Percentiles rank a stretch among this genome's conserved stretches.
These are phyloP conservation scores for Picocystis salinarum DNA, from an alignment of 139 green algal genomes.

Conservation along the genomic window DNA sequence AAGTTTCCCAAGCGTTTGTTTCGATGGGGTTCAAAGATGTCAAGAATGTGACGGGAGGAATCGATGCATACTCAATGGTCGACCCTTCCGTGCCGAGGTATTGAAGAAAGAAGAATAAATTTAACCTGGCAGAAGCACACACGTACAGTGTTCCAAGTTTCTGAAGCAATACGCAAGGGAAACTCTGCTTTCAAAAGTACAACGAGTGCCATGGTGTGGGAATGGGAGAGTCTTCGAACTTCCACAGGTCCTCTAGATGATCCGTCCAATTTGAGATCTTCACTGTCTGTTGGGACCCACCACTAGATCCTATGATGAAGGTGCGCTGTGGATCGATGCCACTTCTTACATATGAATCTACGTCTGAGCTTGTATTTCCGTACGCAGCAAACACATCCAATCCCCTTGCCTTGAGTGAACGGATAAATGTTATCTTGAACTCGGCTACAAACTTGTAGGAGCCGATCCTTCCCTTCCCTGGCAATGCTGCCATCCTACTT, in stretches of 20 bases:
- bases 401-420: slow-evolving; percentile 9
- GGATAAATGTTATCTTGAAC: slow-evolving; percentile 20
- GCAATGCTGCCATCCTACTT: slow-evolving; percentile 14
- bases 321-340: slow-evolving; percentile 16
- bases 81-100: slow-evolving; percentile 34
- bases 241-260: slow-evolving; percentile 11
- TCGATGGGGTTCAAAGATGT: slow-evolving; percentile 37
- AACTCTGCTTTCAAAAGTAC: too few relatives aligned
- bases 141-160: too few relatives aligned
- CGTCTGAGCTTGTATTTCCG: slow-evolving; percentile 16
- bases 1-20: slow-evolving; percentile 27
- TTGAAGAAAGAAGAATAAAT: too few relatives aligned
- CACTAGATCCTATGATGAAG: slow-evolving; percentile 15
- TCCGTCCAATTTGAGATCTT: slow-evolving; percentile 17
- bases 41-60: slow-evolving; percentile 52
- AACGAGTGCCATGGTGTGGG: slow-evolving; percentile 20
- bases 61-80: slow-evolving; percentile 40
- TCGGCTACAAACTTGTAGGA: slow-evolving; percentile 16
- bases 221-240: slow-evolving; percentile 7
- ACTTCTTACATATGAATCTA: slow-evolving; percentile 8
- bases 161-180: too few relatives aligned
- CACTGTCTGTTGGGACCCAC: slow-evolving; percentile 11
- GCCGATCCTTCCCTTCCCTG: too few relatives aligned
- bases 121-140: too few relatives aligned
- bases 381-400: slow-evolving; percentile 14